Evolutionary conservation across 2,329 filamentous ascomycete genomes (phyloP), one percentile per base, ranked within the genome.

Genomic region (Trichoderma sp.): DNA sequence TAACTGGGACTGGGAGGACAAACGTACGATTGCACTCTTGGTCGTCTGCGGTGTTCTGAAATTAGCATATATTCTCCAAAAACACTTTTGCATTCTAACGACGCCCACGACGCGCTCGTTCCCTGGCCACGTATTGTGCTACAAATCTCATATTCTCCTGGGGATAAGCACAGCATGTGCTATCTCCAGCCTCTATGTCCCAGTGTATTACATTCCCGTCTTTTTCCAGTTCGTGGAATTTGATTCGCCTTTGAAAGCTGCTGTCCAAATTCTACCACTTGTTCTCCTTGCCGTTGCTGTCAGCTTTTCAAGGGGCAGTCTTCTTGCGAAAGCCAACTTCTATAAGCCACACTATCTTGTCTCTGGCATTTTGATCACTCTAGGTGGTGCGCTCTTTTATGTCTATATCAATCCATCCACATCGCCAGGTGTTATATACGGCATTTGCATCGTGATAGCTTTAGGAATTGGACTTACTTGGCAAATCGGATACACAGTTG

Each of bases 1-100:
- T 4, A 64, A 80, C 5, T 87, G 80, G 69, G 71, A 76, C 0
- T 88, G 85, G 84, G 74, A 76, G 33, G 76, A 75, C 11, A 79
- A 79, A 0, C 76, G 77, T 0, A 79, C 80, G 35, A 84, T 87
- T 68, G 79, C 77, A 0, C 78, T 83, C 5, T 83, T 83, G 67
- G 77, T 83, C 29, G 72, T 83, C 5, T 81, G 79, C 7, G 81
- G 82, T 0, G 74, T 31, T 10, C 37, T 40, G 6, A 40, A 14
- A 6, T 16, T 66, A 16, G 31, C 37, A 19, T 57, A 43, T 24
- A 33, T 24, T n/a, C 13, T 40, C 5, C 27, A n/a, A 31, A 52
- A 66, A 14, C n/a, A 35, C 7, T 58, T 7, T 43, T n/a, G 29
- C 13, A 6, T 66, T 11, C 40, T 66, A 13, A 66, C 62, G 21